A percentile compares a stretch with the other conserved stretches of the same genome.
phyloP scores from a whole-genome alignment of 352 stramenopile genomes.

The Phytopythium kandeliae region DNA sequence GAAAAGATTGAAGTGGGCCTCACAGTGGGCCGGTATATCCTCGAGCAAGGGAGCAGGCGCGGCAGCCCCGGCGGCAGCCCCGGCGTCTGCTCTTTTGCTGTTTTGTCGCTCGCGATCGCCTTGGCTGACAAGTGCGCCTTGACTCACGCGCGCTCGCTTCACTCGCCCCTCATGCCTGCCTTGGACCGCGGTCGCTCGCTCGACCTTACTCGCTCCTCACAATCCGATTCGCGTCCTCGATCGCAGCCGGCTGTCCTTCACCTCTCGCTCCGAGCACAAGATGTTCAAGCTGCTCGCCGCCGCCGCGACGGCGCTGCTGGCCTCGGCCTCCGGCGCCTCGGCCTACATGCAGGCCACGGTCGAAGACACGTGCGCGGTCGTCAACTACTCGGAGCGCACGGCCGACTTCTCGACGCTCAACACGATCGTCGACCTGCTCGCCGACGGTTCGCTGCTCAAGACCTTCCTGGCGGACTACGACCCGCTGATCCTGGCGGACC shows the following conservation, averaged over 20 bases:
- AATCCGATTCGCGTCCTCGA: not conserved
- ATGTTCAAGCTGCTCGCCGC: constrained; percentile 6
- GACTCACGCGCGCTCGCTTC: too few species aligned
- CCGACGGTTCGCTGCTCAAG: constrained; percentile 20
- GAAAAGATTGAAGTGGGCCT: not conserved
- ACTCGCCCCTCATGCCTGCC: too few species aligned
- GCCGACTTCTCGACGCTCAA: constrained; percentile 27
- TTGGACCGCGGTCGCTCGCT: too few species aligned
- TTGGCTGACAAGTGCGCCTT: not conserved
- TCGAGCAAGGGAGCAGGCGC: not conserved
- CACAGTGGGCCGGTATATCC: not conserved
- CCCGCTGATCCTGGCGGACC: constrained; percentile 27
- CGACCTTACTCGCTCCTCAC: not conserved
- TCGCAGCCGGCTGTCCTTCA: not conserved
- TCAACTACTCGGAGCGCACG: constrained; percentile 20
- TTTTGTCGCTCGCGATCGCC: not conserved
- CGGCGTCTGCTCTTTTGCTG: not conserved
- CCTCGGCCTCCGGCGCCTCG: constrained; percentile 9
- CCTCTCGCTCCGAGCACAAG: not conserved
- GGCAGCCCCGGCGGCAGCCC: too few species aligned
- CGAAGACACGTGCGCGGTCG: constrained; percentile 16
- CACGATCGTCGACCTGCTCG: constrained; percentile 22
- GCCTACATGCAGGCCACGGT: constrained; percentile 15
- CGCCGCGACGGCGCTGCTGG: constrained; percentile 4
- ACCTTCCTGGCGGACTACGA: constrained; percentile 23